Conservation (phyloP, 2,329 filamentous ascomycete species). For the Hypoxylon sp. region DNA sequence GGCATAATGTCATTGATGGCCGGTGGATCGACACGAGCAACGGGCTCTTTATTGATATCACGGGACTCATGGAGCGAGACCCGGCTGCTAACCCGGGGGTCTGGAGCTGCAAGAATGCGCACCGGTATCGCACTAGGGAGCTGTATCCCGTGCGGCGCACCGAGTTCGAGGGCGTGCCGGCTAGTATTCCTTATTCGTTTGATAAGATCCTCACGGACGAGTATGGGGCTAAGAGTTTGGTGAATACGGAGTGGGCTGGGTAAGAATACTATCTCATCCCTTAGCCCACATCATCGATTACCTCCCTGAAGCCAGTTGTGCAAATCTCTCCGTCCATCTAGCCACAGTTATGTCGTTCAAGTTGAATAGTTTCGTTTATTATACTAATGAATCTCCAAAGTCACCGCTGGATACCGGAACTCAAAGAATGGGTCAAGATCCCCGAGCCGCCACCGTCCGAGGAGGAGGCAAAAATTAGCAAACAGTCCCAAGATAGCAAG, state of each 20-base stretch:
- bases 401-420: constrained; percentile 66
- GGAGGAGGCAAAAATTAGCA: constrained; percentile 10
- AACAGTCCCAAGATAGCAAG: constrained; percentile 19
- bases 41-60: constrained; percentile 86
- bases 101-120: constrained; percentile 83
- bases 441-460: constrained; percentile 32
- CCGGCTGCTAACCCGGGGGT: constrained; percentile 66
- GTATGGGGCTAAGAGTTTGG: constrained; percentile 69
- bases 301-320: too few relatives aligned
- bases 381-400: constrained; percentile 47
- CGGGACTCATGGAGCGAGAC: constrained; percentile 75
- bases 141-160: constrained; percentile 79
- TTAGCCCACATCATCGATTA: too few relatives aligned
- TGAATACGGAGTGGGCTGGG: constrained; percentile 68
- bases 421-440: constrained; percentile 67
- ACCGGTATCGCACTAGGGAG: constrained; percentile 74
- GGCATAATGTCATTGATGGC: constrained; percentile 82
- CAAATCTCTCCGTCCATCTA: too few relatives aligned
- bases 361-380: not conserved
- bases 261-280: constrained; percentile 51
- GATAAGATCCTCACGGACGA: constrained; percentile 72
- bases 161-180: constrained; percentile 76
- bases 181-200: constrained; percentile 74
- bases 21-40: constrained; percentile 81
- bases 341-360: too few relatives aligned